These are phyloP conservation scores for Naegleria fowleri DNA, from an alignment of 208 protist genomes.

Conservation along the genomic window DNA sequence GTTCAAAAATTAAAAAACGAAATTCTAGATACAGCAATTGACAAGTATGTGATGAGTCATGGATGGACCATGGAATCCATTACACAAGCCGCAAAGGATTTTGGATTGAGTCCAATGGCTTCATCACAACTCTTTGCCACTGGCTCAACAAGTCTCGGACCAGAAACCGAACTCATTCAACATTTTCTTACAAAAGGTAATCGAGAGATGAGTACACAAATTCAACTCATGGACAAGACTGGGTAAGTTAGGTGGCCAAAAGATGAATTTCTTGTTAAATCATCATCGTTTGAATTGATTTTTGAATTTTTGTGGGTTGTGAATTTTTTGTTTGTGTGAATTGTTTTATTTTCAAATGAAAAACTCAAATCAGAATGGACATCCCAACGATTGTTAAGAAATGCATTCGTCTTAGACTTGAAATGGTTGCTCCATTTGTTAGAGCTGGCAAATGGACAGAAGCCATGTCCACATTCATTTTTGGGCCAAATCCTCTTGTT, in stretches of 20 bases:
- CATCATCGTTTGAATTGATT: too few species aligned
- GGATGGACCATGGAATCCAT: not conserved
- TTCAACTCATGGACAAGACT: constrained; percentile 22
- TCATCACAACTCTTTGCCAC: not conserved
- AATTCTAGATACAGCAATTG: not conserved
- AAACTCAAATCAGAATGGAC: not conserved
- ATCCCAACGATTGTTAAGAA: not conserved
- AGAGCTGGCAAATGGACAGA: not conserved
- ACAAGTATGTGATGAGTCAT: not conserved
- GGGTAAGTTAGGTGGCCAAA: too few species aligned
- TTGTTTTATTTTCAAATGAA: not conserved
- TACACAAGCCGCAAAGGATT: not conserved
- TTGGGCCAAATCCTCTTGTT: not conserved
- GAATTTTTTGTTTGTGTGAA: not conserved
- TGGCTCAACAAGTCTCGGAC: not conserved
- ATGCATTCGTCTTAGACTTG: not conserved
- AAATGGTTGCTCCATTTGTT: constrained; percentile 19
- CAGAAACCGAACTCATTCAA: constrained; percentile 16
- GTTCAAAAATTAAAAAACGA: not conserved
- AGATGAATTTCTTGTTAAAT: too few species aligned
- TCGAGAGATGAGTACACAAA: not conserved
- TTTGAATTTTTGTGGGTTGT: too few species aligned
- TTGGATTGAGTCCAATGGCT: not conserved
- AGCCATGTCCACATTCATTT: constrained; percentile 19
- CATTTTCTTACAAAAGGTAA: constrained; percentile 22